These are phyloP conservation scores for Fusarium sp. DNA, from an alignment of 2,329 filamentous ascomycete genomes.

Conservation along the genomic window DNA sequence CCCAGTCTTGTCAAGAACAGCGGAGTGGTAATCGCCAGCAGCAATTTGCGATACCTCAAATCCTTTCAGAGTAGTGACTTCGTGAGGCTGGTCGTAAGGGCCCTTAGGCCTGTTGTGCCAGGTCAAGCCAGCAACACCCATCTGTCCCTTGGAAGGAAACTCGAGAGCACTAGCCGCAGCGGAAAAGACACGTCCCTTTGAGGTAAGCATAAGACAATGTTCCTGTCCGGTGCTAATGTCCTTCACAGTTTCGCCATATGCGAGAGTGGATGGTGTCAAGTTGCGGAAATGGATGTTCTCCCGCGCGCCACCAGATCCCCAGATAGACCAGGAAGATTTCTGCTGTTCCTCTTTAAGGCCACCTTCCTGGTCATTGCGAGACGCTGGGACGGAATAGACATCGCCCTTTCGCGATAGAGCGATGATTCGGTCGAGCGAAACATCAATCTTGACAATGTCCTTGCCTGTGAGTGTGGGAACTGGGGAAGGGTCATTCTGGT, in stretches of 20 bases:
- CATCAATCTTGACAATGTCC: slow-evolving; percentile 78
- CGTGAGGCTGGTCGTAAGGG: slow-evolving; percentile 84
- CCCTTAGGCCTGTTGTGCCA: slow-evolving; percentile 83
- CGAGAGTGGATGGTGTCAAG: slow-evolving; percentile 73
- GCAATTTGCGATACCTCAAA: slow-evolving; percentile 81
- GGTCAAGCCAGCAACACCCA: slow-evolving; percentile 85
- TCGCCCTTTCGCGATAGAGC: slow-evolving; percentile 79
- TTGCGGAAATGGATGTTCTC: slow-evolving; percentile 75
- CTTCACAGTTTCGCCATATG: slow-evolving; percentile 77
- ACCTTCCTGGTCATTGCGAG: slow-evolving; percentile 75
- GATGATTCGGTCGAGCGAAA: slow-evolving; percentile 87
- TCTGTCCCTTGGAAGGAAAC: slow-evolving; percentile 86
- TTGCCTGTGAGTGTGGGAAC: slow-evolving; percentile 82
- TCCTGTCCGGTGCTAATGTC: slow-evolving; percentile 84
- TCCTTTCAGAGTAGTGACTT: slow-evolving; percentile 77
- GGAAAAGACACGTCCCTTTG: slow-evolving; percentile 86
- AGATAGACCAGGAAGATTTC: slow-evolving; percentile 77
- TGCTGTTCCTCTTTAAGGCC: slow-evolving; percentile 72
- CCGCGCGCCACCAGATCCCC: slow-evolving; percentile 57
- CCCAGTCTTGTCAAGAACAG: slow-evolving; percentile 80
- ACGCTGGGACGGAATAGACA: slow-evolving; percentile 87
- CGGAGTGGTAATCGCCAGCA: slow-evolving; percentile 86
- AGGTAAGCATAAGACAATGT: slow-evolving; percentile 88
- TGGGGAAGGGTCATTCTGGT: slow-evolving; percentile 71
- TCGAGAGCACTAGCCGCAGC: slow-evolving; percentile 82